Base-by-base conservation (phyloP, 805 yeast species). In the Suhomyces sp. region DNA sequence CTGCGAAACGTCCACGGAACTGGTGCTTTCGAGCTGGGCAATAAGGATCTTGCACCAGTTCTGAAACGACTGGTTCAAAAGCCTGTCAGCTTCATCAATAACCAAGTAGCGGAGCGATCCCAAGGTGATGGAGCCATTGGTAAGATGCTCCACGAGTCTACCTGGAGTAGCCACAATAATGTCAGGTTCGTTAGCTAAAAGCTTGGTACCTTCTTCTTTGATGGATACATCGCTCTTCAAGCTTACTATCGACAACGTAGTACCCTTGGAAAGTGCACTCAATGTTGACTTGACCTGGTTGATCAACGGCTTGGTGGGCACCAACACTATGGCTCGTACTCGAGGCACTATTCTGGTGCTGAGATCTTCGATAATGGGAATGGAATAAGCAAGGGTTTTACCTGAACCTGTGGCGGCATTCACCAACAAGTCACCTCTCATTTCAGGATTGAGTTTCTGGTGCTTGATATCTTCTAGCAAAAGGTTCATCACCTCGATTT, bases 401-500 rank as follows among this genome's bases (percentile, higher is more conserved):
- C 99, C 99, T 0, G 96, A 88, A 44, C 99, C 99, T 0, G 99
- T 93, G 9, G 96, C 83, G 1, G 99, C 96, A 69, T 93, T 92
- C 5, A 93, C 96, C 45, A 93, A 73, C 17, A 91, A 68, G 69
- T 94, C 96, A 23, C 93, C 93, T 52, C 76, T 74, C 42, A 81
- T 74, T 50, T 77, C 83, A 1, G 89, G 86, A 17, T 69, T 68
- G 19, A 78, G 58, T 41, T 64, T 60, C 53, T 71, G 73, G 56
- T 67, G 58, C 54, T 71, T 60, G 58, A 78, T 67, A 60, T 78
- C 84, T 59, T 67, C 65, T 33, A 85, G 67, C 41, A 80, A 61
- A 27, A 78, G 65, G n/a, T 85, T 81, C 51, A 89, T 73, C 1
- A 88, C 88, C 2, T 83, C 79, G 2, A 83, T 71, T 66, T 90